These are phyloP conservation scores for Pichia sp. DNA, from an alignment of 1,139 yeast species.

Conservation along the genomic window DNA sequence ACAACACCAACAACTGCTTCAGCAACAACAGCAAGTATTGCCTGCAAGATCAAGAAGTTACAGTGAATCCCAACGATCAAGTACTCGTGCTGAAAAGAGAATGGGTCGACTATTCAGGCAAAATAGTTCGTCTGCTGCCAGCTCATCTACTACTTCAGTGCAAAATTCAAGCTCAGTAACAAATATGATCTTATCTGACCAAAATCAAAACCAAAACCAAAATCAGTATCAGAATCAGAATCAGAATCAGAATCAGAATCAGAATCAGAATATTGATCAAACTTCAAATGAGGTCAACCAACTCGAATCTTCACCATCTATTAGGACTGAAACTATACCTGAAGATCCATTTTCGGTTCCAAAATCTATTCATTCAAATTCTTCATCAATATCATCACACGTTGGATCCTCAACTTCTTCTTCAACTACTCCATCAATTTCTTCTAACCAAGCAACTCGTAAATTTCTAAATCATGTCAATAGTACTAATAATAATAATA, in stretches of 20 bases:
- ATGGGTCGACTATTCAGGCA: conserved; percentile 30
- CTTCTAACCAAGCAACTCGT: conserved; percentile 8
- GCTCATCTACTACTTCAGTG: conserved; percentile 5
- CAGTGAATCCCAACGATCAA: conserved; percentile 16
- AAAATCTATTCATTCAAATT: conserved; percentile 10
- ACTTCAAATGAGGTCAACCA: not conserved
- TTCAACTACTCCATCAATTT: conserved; percentile 9
- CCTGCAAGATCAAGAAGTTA: conserved; percentile 10
- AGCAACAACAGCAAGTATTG: conserved; percentile 1
- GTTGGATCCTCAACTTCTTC: conserved; percentile 11
- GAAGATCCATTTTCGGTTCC: not conserved
- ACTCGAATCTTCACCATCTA: not conserved
- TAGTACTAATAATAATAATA: not conserved
- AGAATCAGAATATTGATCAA: not conserved
- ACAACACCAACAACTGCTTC: not conserved
- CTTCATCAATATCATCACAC: conserved; percentile 16
- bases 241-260: not conserved
- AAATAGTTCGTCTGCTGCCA: conserved; percentile 14
- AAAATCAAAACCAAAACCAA: not conserved
- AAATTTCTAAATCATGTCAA: not conserved
- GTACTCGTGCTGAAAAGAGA: conserved; percentile 28
- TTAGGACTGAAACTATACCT: not conserved
- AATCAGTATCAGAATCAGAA: not conserved
- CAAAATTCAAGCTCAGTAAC: not conserved
- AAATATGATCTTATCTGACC: not conserved